A percentile compares a stretch with the other conserved stretches of the same genome.
phyloP scores from a whole-genome alignment of 306 rosid species.

The Styphnolobium japonicum region DNA sequence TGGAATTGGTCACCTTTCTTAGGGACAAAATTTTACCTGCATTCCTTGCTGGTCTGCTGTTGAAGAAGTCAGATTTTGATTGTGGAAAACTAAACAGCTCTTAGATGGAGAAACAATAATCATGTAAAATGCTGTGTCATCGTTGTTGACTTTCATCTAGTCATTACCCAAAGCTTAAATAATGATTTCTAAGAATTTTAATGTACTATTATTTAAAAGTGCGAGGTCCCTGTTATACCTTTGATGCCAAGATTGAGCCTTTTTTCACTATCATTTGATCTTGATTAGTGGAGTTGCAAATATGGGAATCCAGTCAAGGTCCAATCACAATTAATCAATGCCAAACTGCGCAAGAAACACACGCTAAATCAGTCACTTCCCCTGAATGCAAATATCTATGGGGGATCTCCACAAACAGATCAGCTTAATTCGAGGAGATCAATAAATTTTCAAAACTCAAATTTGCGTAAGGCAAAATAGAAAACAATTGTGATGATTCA shows the following conservation, averaged over 20 bases:
- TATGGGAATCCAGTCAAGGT: neutral
- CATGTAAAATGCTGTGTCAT: neutral
- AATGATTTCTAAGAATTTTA: neutral
- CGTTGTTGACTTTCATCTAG: neutral
- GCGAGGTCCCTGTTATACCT: neutral
- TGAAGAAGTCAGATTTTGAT: slow-evolving; percentile 46
- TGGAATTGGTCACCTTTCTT: slow-evolving; percentile 24
- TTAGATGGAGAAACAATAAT: neutral
- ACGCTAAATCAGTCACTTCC: too few relatives aligned
- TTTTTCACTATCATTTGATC: neutral
- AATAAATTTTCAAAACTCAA: slow-evolving; percentile 12
- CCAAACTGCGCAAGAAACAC: too few relatives aligned
- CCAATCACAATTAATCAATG: neutral
- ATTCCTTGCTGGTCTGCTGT: slow-evolving; percentile 9
- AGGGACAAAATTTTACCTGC: slow-evolving; percentile 51
- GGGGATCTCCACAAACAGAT: neutral
- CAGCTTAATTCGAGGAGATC: neutral
- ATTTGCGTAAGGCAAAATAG: neutral
- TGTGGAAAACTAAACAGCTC: slow-evolving; percentile 44
- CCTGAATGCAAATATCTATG: too few relatives aligned
- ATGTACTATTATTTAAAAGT: neutral
- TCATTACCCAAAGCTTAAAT: neutral
- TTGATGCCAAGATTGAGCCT: neutral
- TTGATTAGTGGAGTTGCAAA: neutral
- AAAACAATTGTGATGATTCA: neutral